Conservation (phyloP, 305 asterid species). For the Solanum hybrid region DNA sequence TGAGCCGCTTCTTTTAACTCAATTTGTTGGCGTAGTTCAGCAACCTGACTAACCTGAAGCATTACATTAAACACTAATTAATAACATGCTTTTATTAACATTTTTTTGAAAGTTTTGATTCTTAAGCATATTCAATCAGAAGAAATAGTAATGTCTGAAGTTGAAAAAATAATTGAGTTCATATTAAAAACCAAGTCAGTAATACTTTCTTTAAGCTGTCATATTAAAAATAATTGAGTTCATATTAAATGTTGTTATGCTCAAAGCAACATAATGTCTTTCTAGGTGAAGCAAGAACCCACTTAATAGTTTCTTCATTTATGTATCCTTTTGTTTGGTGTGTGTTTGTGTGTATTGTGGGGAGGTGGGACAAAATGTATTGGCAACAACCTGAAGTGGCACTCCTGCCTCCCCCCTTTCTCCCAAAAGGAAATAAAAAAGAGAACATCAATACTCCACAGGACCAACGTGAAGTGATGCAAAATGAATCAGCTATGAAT, state of each 20-base stretch:
- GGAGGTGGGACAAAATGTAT: not conserved
- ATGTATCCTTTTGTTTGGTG: not conserved
- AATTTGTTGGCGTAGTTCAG: conserved; percentile 63
- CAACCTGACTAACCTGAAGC: conserved; percentile 48
- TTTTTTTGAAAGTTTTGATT: not conserved
- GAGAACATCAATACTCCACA: not conserved
- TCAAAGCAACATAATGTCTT: not conserved
- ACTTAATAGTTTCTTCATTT: not conserved
- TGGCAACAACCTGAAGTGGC: not conserved
- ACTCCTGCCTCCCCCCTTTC: not conserved
- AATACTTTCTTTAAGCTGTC: not conserved
- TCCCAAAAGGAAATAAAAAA: not conserved
- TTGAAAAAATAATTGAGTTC: not conserved
- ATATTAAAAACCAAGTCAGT: not conserved
- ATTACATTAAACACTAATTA: not conserved
- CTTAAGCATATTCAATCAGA: not conserved
- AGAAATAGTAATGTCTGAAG: not conserved
- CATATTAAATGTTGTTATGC: not conserved
- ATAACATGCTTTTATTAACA: not conserved
- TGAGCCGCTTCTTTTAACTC: conserved; percentile 56
- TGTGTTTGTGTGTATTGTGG: not conserved
- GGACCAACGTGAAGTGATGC: not conserved
- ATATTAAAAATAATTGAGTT: too few species aligned
- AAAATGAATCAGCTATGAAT: not conserved
- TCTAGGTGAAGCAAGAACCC: not conserved